Base-by-base conservation (phyloP, 306 rosid species). In the Rosa persica region DNA sequence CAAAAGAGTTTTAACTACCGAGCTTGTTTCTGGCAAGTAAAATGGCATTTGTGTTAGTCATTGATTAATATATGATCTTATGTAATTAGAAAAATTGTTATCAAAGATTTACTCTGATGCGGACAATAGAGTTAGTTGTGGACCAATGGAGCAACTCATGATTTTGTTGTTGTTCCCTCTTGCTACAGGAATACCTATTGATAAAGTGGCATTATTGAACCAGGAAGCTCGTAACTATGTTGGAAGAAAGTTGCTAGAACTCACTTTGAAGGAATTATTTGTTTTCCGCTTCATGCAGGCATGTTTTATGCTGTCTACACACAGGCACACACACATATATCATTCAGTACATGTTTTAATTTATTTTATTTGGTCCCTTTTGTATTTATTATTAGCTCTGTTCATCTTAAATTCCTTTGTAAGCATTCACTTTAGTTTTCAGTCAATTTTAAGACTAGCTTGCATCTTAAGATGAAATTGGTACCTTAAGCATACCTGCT, bases 251-350 rank as follows among this genome's bases (percentile, higher is more conserved):
- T 84, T 95, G 84, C 87, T 95, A 81, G 96, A 91, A 84, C 95
- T 92, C 80, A 91, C 98, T 61, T 86, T 95, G 86, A 73, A 48
- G 86, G 98, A 95, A 88, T 84, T 92, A 78, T 93, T 89, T 82
- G 88, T 75, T 78, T 95, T 88, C 80, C 91, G 76, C 75, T 95
- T 92, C 84, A 95, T 92, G 98, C 98, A 95, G 98, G 98, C 83
- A 91, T 73, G 93, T 80, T 49, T 72, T 78, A 6, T 34, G 60
- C 36, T 40, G 34, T 52, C 67, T 67, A 36, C 22, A 58, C 57
- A 25, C 54, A 57, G 1, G 17, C 17, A 13, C 19, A 13, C 34
- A 78, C 39, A 39, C 16, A 78, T 43, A 20, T 69, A 34, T 75
- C 39, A 44, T 69, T 66, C 43, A 15, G 8, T 17, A 36, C 23